Percentiles rank a stretch among this genome's conserved stretches.
Evolutionary conservation across 2,329 filamentous ascomycete species (phyloP).

Genomic region (Apiospora saccharicola): DNA sequence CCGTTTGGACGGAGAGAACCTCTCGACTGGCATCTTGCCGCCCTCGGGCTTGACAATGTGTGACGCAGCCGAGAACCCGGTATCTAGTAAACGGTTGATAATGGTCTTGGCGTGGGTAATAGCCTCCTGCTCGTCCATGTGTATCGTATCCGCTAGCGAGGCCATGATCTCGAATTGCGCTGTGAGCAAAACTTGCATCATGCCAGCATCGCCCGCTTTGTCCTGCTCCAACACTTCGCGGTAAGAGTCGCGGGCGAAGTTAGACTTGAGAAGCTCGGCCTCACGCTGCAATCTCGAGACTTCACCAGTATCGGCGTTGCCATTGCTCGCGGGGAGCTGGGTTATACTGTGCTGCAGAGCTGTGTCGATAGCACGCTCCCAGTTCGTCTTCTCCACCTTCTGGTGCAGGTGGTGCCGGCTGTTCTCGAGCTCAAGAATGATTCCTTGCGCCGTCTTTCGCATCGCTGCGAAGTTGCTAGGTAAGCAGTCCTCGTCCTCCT

Average conservation of each 20-base stretch:
- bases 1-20: conserved; percentile 72
- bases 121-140: conserved; percentile 85
- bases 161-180: conserved; percentile 92
- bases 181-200: conserved; percentile 83
- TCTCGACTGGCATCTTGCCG: conserved; percentile 64
- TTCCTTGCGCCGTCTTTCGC: conserved; percentile 87
- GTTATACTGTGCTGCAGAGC: conserved; percentile 85
- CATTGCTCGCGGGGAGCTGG: conserved; percentile 78
- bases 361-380: conserved; percentile 87
- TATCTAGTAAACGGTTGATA: conserved; percentile 79
- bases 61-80: conserved; percentile 75
- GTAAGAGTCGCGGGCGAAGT: conserved; percentile 82
- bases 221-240: conserved; percentile 83
- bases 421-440: conserved; percentile 86
- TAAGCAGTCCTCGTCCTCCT: conserved; percentile 72
- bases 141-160: conserved; percentile 80
- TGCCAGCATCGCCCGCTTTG: conserved; percentile 76
- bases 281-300: conserved; percentile 78
- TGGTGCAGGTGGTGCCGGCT: conserved; percentile 93
- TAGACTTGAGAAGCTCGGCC: conserved; percentile 83
- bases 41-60: conserved; percentile 94
- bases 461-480: conserved; percentile 75
- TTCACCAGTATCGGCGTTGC: conserved; percentile 69
- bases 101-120: conserved; percentile 79
- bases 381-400: conserved; percentile 78